phyloP scores from a whole-genome alignment of 1,284 basidiomycete genomes.

The Papiliotrema terrestris region DNA sequence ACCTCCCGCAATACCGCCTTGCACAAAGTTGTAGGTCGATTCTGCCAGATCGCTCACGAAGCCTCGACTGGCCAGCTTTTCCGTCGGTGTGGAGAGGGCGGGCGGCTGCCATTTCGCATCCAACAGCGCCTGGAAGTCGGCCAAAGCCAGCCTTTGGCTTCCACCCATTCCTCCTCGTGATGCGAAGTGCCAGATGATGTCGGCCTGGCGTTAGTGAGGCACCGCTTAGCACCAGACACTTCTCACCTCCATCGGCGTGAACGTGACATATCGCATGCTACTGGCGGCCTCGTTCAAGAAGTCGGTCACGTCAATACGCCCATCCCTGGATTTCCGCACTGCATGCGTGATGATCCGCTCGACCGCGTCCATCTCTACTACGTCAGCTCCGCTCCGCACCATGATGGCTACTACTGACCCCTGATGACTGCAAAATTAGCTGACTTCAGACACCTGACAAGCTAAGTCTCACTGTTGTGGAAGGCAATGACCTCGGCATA shows the following conservation, averaged over 20 bases:
- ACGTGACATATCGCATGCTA: constrained; percentile 77
- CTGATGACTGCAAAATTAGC: constrained; percentile 58
- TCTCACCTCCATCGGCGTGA: constrained; percentile 81
- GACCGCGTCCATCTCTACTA: constrained; percentile 83
- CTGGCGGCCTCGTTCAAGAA: constrained; percentile 52
- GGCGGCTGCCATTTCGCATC: constrained; percentile 55
- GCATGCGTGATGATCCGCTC: constrained; percentile 63
- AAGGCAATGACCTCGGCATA: constrained; percentile 94
- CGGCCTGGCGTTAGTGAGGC: constrained; percentile 60
- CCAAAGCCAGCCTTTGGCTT: constrained; percentile 62
- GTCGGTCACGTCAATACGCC: constrained; percentile 62
- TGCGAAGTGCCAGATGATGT: constrained; percentile 93
- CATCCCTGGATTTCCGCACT: constrained; percentile 83
- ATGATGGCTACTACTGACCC: constrained; percentile 52
- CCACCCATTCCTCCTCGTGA: constrained; percentile 65
- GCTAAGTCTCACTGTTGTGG: constrained; percentile 62
- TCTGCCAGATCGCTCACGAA: constrained; percentile 52
- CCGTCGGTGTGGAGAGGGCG: constrained; percentile 14
- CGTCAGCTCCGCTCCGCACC: constrained; percentile 8
- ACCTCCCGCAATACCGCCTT: constrained; percentile 84
- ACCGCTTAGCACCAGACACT: not conserved
- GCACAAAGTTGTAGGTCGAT: constrained; percentile 79
- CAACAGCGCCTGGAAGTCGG: constrained; percentile 84
- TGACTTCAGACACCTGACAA: not conserved
- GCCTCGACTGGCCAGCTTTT: constrained; percentile 8